These are phyloP conservation scores for Carex scoparia DNA, from an alignment of 176 grass and related monocot species.

Conservation along the genomic window DNA sequence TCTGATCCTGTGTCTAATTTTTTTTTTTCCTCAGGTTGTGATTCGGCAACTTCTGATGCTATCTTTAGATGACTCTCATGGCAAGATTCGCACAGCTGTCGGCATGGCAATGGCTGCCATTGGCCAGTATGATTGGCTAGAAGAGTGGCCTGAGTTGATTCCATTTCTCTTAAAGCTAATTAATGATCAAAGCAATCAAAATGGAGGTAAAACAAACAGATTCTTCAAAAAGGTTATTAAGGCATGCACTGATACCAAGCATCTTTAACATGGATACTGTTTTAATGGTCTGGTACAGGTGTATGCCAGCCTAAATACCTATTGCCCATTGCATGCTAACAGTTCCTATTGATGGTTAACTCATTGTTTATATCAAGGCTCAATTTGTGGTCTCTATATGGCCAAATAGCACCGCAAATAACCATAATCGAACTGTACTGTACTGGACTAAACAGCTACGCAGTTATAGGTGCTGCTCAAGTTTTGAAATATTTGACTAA, in stretches of 20 bases:
- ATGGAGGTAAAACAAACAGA: constrained; percentile 55
- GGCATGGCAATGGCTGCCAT: constrained; percentile 88
- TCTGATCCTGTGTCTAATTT: neutral
- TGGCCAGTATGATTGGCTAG: constrained; percentile 91
- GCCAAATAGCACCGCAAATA: neutral
- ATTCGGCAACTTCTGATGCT: constrained; percentile 78
- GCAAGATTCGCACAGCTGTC: constrained; percentile 87
- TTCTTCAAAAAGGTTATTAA: constrained; percentile 11
- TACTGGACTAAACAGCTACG: neutral
- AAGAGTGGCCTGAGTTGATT: constrained; percentile 91
- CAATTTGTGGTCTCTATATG: neutral
- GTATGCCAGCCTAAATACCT: neutral
- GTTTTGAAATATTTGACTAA: neutral
- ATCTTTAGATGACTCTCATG: constrained; percentile 70
- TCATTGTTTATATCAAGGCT: neutral
- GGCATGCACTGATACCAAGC: neutral
- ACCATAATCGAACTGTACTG: neutral
- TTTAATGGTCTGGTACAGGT: neutral
- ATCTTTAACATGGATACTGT: neutral
- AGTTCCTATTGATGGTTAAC: neutral
- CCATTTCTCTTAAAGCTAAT: constrained; percentile 86
- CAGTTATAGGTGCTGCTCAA: neutral
- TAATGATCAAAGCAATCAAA: constrained; percentile 56
- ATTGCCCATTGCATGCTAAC: neutral
- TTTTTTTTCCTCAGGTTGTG: constrained; percentile 41